These are phyloP conservation scores for Agaricus blazei DNA, from an alignment of 768 basidiomycete genomes.

Conservation along the genomic window DNA sequence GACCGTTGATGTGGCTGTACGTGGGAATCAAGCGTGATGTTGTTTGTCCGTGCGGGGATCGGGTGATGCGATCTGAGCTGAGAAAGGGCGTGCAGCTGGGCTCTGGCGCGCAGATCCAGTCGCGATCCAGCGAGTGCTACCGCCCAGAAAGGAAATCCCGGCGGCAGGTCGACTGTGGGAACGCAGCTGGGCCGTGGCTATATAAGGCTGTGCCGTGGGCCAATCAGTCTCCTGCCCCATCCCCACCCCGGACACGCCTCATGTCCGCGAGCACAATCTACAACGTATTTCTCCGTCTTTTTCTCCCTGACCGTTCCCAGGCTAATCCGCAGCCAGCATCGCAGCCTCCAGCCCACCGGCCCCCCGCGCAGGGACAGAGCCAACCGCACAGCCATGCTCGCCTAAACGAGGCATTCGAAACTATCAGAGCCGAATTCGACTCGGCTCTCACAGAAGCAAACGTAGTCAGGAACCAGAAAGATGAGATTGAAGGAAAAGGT, in stretches of 20 bases:
- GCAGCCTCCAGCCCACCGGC: slow-evolving; percentile 10
- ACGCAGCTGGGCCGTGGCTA: slow-evolving; percentile 1
- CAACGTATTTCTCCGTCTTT: slow-evolving; percentile 1
- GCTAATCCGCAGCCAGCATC: neutral
- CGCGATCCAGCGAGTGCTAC: too few relatives aligned
- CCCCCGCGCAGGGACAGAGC: slow-evolving; percentile 5
- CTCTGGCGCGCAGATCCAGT: too few relatives aligned
- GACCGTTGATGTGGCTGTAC: slow-evolving; percentile 8
- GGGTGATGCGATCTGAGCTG: slow-evolving; percentile 4
- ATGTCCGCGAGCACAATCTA: slow-evolving; percentile 9
- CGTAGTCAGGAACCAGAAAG: slow-evolving; percentile 66
- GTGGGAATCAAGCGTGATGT: neutral
- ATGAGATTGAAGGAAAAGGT: slow-evolving; percentile 92
- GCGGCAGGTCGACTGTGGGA: slow-evolving; percentile 10
- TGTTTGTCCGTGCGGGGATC: neutral
- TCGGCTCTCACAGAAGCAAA: slow-evolving; percentile 8
- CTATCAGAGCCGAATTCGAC: slow-evolving; percentile 14
- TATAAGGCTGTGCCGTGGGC: slow-evolving; percentile 7
- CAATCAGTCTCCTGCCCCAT: neutral
- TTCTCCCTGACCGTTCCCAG: neutral
- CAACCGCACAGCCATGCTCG: slow-evolving; percentile 10
- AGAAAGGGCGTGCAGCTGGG: too few relatives aligned
- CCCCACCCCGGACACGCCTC: neutral
- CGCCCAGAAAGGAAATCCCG: neutral
- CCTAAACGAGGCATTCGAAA: slow-evolving; percentile 13